Evolutionary conservation across 1,284 basidiomycete genomes (phyloP), one percentile per base, ranked within the genome.

Genomic region (Phenoliferia sp.): DNA sequence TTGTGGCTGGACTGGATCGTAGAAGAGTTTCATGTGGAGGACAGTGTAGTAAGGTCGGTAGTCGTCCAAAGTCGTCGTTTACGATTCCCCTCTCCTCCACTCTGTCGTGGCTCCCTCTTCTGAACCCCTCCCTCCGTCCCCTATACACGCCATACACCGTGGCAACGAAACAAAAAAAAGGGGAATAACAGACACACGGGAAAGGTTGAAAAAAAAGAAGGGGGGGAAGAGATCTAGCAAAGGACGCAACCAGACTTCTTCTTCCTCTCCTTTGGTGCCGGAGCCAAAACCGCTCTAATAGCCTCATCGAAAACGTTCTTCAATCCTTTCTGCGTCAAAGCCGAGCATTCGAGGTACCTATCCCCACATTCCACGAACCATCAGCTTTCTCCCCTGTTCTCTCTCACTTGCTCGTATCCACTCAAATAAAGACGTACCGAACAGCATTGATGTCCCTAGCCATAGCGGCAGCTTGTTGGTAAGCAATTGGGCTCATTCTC

Each of bases 241-340:
- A 81, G 74, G 62, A 81, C 77, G 73, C 81, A 82, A 48, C 76
- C 75, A 74, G 79, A 79, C 70, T 78, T 77, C 76, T 79, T 76
- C 61, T 74, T 72, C 72, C 76, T 74, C 54, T 79, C 71, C 64
- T 75, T 75, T 16, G 77, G 73, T 54, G 77, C 75, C 9, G 81
- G 81, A 0, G 78, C 78, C 19, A 82, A 75, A 64, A 82, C 80
- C 31, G 80, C 80, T 28, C 93, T 87, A 77, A 96, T 96, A 36
- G 93, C 93, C 80, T 97, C 94, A 79, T 97, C 94, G 79, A 97
- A 97, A 56, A 97, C 94, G 58, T 88, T 92, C 86, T 96, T 96
- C 76, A 97, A 81, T 29, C 93, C 94, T 81, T 97, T 95, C 84
- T 99, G 96, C 57, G 96, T 98, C 76, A 99, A 83, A 54, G 96